Evolutionary conservation across 371 early-diverging fungal species (phyloP).

Genomic region (Saksenaea vasiformis): DNA sequence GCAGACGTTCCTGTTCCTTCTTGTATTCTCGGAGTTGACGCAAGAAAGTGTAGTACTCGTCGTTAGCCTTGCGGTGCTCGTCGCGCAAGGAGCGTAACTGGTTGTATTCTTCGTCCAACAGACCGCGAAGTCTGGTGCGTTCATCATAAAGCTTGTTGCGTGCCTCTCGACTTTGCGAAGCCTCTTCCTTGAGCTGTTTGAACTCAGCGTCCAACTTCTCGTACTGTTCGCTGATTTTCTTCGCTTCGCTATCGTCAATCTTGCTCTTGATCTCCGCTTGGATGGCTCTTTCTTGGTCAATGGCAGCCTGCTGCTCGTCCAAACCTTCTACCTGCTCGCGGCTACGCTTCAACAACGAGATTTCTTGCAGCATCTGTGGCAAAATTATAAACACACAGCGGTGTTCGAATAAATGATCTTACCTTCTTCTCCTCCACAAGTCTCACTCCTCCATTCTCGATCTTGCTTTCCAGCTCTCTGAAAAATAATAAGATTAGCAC

Average conservation of each 20-base stretch:
- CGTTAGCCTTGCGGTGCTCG: constrained; percentile 73
- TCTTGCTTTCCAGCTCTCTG: constrained; percentile 75
- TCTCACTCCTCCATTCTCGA: constrained; percentile 78
- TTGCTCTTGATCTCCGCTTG: constrained; percentile 67
- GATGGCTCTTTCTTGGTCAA: constrained; percentile 73
- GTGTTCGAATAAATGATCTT: neutral
- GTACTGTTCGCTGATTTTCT: constrained; percentile 67
- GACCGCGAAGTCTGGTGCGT: constrained; percentile 70
- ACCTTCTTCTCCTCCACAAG: constrained; percentile 86
- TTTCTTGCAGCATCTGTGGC: constrained; percentile 69
- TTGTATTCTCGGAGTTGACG: constrained; percentile 75
- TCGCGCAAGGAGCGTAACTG: constrained; percentile 68
- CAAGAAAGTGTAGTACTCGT: constrained; percentile 75
- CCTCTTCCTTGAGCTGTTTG: constrained; percentile 61
- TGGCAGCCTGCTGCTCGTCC: constrained; percentile 65
- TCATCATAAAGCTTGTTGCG: constrained; percentile 78
- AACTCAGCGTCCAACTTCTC: constrained; percentile 71
- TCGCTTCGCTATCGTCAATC: constrained; percentile 67
- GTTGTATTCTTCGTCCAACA: constrained; percentile 73
- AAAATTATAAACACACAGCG: neutral
- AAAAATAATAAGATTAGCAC: neutral
- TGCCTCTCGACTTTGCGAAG: constrained; percentile 60
- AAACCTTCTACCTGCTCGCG: constrained; percentile 75
- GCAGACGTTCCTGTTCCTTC: constrained; percentile 63
- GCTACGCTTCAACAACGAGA: constrained; percentile 77